A percentile compares a stretch with the other conserved stretches of the same genome.
phyloP scores from a whole-genome alignment of 1,139 yeast species.

The Pichia sp. region DNA sequence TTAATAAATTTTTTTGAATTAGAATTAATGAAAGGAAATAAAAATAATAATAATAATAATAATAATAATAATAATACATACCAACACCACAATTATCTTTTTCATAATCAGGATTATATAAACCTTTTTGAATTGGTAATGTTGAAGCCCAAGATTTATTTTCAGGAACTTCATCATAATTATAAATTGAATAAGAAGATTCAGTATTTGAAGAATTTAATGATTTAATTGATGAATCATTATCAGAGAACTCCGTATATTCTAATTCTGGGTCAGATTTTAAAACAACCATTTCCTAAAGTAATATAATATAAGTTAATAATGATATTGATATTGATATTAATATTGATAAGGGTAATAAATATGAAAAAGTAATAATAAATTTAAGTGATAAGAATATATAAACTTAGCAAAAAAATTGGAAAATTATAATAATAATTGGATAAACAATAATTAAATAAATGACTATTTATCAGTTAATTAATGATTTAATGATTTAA shows the following conservation, averaged over 20 bases:
- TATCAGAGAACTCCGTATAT: conserved; percentile 11
- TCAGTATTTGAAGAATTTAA: conserved; percentile 1
- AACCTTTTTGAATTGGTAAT: conserved; percentile 80
- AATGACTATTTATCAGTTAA: too few species aligned
- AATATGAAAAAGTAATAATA: too few species aligned
- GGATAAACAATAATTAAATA: too few species aligned
- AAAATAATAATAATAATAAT: neutral
- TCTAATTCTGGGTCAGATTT: conserved; percentile 26
- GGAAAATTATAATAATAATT: too few species aligned
- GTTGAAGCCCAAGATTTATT: conserved; percentile 90
- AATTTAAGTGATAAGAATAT: too few species aligned
- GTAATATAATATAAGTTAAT: too few species aligned
- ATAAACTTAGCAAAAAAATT: too few species aligned
- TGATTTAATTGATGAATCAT: neutral
- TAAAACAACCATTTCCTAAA: conserved; percentile 17
- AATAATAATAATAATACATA: conserved; percentile 9
- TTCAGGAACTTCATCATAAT: conserved; percentile 69
- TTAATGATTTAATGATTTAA: too few species aligned
- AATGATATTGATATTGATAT: too few species aligned
- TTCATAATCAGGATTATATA: conserved; percentile 89
- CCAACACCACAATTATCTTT: conserved; percentile 98
- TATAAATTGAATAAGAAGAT: conserved; percentile 37
- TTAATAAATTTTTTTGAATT: conserved; percentile 9
- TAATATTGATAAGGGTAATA: too few species aligned
- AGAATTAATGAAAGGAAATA: too few species aligned